A percentile compares a stretch with the other conserved stretches of the same genome.
These are phyloP conservation scores for Chytriomyces confervae DNA, from an alignment of 192 early-diverging fungal species.

Conservation along the genomic window DNA sequence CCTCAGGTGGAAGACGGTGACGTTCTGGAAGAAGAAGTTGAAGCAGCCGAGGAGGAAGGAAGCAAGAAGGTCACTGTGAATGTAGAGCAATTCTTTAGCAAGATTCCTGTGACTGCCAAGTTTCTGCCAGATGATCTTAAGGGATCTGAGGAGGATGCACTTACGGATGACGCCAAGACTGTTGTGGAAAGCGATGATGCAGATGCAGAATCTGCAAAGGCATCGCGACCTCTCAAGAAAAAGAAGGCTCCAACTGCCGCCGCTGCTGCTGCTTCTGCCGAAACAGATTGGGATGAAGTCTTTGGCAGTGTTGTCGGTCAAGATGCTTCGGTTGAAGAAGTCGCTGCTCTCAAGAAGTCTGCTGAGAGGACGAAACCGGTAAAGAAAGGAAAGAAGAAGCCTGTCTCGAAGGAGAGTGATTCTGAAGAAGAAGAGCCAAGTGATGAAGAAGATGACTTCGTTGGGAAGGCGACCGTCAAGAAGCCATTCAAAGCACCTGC, in stretches of 20 bases:
- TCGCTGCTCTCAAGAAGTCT: conserved; percentile 34
- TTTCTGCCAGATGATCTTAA: conserved; percentile 86
- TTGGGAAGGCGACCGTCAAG: neutral
- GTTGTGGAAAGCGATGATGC: conserved; percentile 46
- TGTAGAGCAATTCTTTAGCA: conserved; percentile 88
- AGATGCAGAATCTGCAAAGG: conserved; percentile 29
- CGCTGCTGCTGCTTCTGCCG: conserved; percentile 44
- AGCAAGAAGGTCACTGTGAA: conserved; percentile 32
- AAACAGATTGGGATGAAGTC: conserved; percentile 85
- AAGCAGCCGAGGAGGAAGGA: conserved; percentile 3
- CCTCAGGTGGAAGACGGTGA: conserved; percentile 51
- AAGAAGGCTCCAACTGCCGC: conserved; percentile 56
- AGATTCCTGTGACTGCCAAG: conserved; percentile 85
- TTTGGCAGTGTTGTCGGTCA: conserved; percentile 83
- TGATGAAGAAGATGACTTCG: conserved; percentile 35
- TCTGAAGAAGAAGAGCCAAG: conserved; percentile 36
- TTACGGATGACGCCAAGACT: conserved; percentile 42
- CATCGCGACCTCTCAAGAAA: conserved; percentile 72
- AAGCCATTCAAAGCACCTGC: conserved; percentile 1
- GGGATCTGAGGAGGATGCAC: conserved; percentile 62
- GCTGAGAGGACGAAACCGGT: conserved; percentile 57
- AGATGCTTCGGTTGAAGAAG: conserved; percentile 48
- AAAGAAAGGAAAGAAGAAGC: conserved; percentile 45
- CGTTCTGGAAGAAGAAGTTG: conserved; percentile 16
- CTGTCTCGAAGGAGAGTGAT: conserved; percentile 23